Percentiles rank a stretch among this genome's conserved stretches.
Conservation (phyloP, 2,329 filamentous ascomycete genomes). For the Erysiphe pulchra region DNA sequence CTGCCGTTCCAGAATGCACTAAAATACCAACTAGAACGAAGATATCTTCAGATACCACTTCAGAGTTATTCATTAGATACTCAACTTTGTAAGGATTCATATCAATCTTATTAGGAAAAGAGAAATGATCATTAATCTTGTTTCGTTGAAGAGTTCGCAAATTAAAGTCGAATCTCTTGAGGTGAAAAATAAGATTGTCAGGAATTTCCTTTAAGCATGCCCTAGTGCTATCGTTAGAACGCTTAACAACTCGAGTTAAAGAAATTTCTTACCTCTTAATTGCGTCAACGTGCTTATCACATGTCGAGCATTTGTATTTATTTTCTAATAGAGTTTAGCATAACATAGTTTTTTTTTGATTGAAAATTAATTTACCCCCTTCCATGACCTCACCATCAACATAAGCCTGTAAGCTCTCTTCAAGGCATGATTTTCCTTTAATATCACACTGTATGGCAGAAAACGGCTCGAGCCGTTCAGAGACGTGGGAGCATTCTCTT, state of each 20-base stretch:
- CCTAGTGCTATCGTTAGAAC: slow-evolving; percentile 17
- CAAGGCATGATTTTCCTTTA: slow-evolving; percentile 61
- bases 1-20: slow-evolving; percentile 76
- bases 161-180: slow-evolving; percentile 74
- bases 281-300: slow-evolving; percentile 70
- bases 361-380: slow-evolving; percentile 29
- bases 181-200: slow-evolving; percentile 81
- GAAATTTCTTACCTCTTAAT: slow-evolving; percentile 43
- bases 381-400: slow-evolving; percentile 93
- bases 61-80: slow-evolving; percentile 38
- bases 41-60: slow-evolving; percentile 35
- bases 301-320: slow-evolving; percentile 90
- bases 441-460: slow-evolving; percentile 92
- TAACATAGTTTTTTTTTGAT: background rate
- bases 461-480: slow-evolving; percentile 70
- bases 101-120: slow-evolving; percentile 62
- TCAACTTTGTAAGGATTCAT: slow-evolving; percentile 82
- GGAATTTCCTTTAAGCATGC: slow-evolving; percentile 82
- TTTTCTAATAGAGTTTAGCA: slow-evolving; percentile 33
- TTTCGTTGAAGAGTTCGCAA: slow-evolving; percentile 49
- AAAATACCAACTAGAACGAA: slow-evolving; percentile 92
- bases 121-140: slow-evolving; percentile 91
- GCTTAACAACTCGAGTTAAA: slow-evolving; percentile 2
- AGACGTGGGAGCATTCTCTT: slow-evolving; percentile 82
- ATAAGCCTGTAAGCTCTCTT: slow-evolving; percentile 82